Base-by-base conservation (phyloP, 1,284 basidiomycete species). In the Malassezia equina region DNA sequence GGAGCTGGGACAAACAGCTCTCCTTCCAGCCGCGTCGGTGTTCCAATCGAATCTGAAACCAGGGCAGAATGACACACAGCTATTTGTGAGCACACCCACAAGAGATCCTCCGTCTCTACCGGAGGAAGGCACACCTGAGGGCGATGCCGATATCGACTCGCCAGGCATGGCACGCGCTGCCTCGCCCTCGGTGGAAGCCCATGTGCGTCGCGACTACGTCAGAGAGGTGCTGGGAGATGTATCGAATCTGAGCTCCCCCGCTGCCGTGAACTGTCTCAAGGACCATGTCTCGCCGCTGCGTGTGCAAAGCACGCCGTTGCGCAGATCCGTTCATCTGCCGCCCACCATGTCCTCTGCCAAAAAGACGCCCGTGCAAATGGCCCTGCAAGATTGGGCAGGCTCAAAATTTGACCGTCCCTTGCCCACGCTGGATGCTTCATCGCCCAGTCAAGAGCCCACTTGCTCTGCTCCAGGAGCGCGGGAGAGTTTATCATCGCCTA, bases 301-400 rank as follows among this genome's bases (percentile, higher is more conserved):
- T 31, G 33, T 32, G 17, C n/a, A 24, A 50, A 23, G 23, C 7
- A 40, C 47, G 12, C 47, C 36, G 1, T 25, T 41, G n/a, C 47
- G 47, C 4, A 21, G 21, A 17, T 33, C 44, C 7, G 17, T n/a
- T 11, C 36, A 40, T 40, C 36, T 29, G 29, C 27, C 11, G 13
- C 27, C 32, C 7, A 17, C 15, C 15, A 31, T 11, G 21, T 25
- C 24, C 8, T 15, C 47, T 24, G 4, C 23, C 32, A 36, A 48
- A 39, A 40, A 25, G 32, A 51, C 54, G 13, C 53, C 54, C 7
- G 48, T 56, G 13, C 54, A 51, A 43, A 19, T 33, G 25, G 23
- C 45, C 7, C 36, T 57, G 11, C 49, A 57, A 19, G 50, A 57
- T 27, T 51, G 49, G 55, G 55, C 55, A 15, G 17, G 42, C 12